Conservation (phyloP, 768 basidiomycete genomes). For the Punctularia strigosozonata region DNA sequence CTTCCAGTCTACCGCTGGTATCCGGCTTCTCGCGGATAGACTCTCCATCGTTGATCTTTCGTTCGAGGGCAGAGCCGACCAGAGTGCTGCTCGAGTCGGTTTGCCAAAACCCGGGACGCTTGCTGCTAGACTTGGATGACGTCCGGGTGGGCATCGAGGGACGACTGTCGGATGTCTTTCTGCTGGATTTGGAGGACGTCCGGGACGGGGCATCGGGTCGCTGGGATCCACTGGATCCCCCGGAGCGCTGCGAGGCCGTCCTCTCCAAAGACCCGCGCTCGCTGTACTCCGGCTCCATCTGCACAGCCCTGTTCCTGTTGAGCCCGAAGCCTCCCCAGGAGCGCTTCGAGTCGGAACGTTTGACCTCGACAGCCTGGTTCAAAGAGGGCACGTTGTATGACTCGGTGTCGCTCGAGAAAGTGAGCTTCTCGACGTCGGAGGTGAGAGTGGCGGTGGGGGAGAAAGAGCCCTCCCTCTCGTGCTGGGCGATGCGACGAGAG, state of each 20-base stretch:
- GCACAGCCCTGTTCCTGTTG: conserved; percentile 35
- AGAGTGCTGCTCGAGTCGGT: conserved; percentile 63
- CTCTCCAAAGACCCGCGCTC: conserved; percentile 19
- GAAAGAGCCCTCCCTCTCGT: conserved; percentile 15
- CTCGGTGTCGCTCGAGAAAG: conserved; percentile 19
- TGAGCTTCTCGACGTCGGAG: conserved; percentile 18
- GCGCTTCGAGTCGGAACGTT: conserved; percentile 19
- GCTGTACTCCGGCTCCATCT: conserved; percentile 18
- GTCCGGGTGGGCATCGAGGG: conserved; percentile 16
- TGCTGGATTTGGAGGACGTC: background rate
- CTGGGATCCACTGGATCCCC: conserved; percentile 2
- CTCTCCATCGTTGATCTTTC: conserved; percentile 54
- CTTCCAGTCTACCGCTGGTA: conserved; percentile 46
- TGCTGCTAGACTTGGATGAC: background rate
- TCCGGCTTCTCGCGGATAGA: conserved; percentile 40
- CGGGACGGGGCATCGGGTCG: conserved; percentile 7
- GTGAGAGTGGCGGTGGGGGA: conserved; percentile 24
- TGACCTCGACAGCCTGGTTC: conserved; percentile 13
- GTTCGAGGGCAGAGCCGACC: conserved; percentile 60
- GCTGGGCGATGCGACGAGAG: conserved; percentile 14
- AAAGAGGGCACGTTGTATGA: conserved; percentile 12
- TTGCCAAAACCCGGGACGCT: conserved; percentile 30
- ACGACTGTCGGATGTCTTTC: conserved; percentile 9
- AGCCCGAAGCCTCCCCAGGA: conserved; percentile 61
- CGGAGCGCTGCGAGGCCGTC: conserved; percentile 18